Evolutionary conservation across 2,329 filamentous ascomycete genomes (phyloP), one percentile per base, ranked within the genome.

Genomic region (Aspergillus terreus): DNA sequence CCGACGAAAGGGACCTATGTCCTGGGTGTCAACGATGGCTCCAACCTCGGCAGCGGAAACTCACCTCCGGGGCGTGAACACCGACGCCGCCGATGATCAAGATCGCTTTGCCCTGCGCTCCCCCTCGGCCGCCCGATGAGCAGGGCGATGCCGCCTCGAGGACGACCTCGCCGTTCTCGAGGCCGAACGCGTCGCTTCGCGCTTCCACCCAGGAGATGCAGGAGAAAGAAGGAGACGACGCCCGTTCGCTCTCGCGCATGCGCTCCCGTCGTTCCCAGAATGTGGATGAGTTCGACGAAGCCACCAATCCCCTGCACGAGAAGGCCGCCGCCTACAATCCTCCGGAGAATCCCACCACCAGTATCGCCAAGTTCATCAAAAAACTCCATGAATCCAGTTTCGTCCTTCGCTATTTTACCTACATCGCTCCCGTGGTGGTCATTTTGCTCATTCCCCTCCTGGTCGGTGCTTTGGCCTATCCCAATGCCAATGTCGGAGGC

Each of bases 241-340:
- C 67, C 4, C 71, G 68, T 23, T 80, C 80, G 2, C 71, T 83
- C 36, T 71, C 74, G 52, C 75, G 76, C 12, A 76, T 78, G 4
- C 74, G 81, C 44, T 82, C 80, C 4, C 76, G 77, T 38, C 71
- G 76, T 9, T 63, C 77, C 1, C 82, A 86, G 17, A 77, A 78
- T 2, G 71, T 86, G 3, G 85, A 87, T 62, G 84, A 87, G 49
- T 86, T 87, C 58, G 84, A 86, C 57, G 76, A 79, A 43, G 81
- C 82, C 19, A 88, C 85, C 3, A 87, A 86, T 48, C 85, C 86
- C 0, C 72, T 88, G 32, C 85, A 88, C 61, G 84, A 88, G 64
- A 82, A 82, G 61, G 77, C 83, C 1, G 79, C 82, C 36, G 72
- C 83, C 43, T 88, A 87, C 68, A 82, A 81, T 59, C 84, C 85